Evolutionary conservation across 2,329 filamentous ascomycete genomes (phyloP), one percentile per base, ranked within the genome.

Genomic region (Dactylellina sp.): DNA sequence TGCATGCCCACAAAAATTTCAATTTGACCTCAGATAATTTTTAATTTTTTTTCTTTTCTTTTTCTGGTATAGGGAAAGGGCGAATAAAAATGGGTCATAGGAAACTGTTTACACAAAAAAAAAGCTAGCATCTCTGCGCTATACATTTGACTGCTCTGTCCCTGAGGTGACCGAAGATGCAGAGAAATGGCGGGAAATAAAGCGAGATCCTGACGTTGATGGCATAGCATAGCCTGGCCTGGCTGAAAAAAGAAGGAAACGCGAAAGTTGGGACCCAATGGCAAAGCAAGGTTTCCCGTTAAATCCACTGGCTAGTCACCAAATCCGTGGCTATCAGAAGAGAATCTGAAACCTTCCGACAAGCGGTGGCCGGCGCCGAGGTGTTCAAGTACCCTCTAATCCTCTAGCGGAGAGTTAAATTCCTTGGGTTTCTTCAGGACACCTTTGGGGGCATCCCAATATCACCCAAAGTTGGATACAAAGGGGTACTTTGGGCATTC

Each of bases 401-500:
- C 52, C 60, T 71, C 68, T 65, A 72, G 68, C 68, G 60, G 68
- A 72, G 68, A 72, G 68, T 72, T 64, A 72, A 72, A 64, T 60
- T 72, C 53, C 53, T 55, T 7, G 42, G 42, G 11, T 32, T 32
- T 50, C 55, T 60, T 57, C 35, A 53, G 68, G 68, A 72, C 60
- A 60, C 44, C 32, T 60, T 57, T 42, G 32, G 39, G 44, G 56
- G 50, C 35, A 72, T 52, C 52, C 53, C 32, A 52, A 50, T 20
- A 35, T 35, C 40, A 32, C 24, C 40, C 46, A 52, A 37, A 62
- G 37, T 18, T 52, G 25, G 35, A 52, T 60, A 32, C 52, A n/a
- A 65, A 60, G 52, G 25, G 7, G 35, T 20, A 24, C 62, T 44
- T 32, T 14, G 24, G 20, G 42, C 22, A 42, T 37, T 25, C 35